Evolutionary conservation across 2,329 filamentous ascomycete species (phyloP), one percentile per base, ranked within the genome.

Genomic region (Monilinia fructicola): DNA sequence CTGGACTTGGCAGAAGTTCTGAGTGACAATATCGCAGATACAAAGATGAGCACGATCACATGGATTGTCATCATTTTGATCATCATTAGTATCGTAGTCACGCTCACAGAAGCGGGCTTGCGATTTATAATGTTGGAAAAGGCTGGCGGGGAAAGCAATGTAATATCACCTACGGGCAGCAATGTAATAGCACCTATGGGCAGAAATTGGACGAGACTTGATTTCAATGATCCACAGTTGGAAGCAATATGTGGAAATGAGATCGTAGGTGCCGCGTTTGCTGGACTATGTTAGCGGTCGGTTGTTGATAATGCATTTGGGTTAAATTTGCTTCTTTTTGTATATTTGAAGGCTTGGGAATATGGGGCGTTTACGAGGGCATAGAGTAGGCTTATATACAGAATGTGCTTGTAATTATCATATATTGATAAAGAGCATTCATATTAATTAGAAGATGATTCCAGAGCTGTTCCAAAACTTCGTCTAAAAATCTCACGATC

Each of bases 21-120:
- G 1, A 93, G 91, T 18, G 94, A 99, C 78, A 92, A 88, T 2
- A 93, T 97, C 65, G 92, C 92, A 28, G 93, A 98, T 77, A 90
- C 91, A 71, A 97, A 97, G 78, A 98, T 97, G 90, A 97, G 92
- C 72, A 84, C 85, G 71, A 96, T 97, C 76, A 99, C 95, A 0
- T 98, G 94, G 94, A 98, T 99, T 78, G 90, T 98, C 78, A 99
- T 99, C 74, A 84, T 97, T 55, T 85, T 99, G 55, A 99, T 99
- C 76, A 79, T 96, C 56, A 82, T 98, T 71, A 94, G 90, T 76
- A 98, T 99, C 74, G 82, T 93, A 63, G 92, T 99, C 64, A 98
- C 95, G 2, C 90, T 92, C 61, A 89, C 90, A 4, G 95, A 99
- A 79, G 94, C 98, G 11, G 87, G 90, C 65, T 81, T 99, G 61